phyloP scores from a whole-genome alignment of 2,329 filamentous ascomycete species.

The Xylaria polymorpha region DNA sequence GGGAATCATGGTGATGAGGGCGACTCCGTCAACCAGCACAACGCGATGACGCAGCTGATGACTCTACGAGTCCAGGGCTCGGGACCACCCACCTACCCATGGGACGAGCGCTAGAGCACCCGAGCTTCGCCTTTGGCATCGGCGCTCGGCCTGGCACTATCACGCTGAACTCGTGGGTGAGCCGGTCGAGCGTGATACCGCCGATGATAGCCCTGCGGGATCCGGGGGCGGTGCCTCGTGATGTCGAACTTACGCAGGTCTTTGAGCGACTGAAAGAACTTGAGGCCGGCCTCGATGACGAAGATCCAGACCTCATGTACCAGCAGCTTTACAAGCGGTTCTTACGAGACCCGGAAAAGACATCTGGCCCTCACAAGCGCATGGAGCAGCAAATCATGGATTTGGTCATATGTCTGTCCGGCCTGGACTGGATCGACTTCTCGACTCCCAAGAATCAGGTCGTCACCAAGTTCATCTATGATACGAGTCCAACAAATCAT shows the following conservation, averaged over 20 bases:
- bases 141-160: conserved; percentile 75
- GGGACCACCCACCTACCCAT: conserved; percentile 61
- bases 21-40: conserved; percentile 63
- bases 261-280: conserved; percentile 70
- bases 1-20: conserved; percentile 56
- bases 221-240: conserved; percentile 68
- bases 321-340: conserved; percentile 72
- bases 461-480: conserved; percentile 77
- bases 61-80: conserved; percentile 62
- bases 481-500: conserved; percentile 66
- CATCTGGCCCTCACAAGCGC: conserved; percentile 68
- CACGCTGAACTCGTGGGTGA: conserved; percentile 76
- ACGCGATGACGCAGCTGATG: conserved; percentile 69
- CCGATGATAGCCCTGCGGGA: conserved; percentile 69
- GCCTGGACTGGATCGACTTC: conserved; percentile 80
- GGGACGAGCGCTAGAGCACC: conserved; percentile 80
- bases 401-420: conserved; percentile 74
- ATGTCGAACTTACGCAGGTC: conserved; percentile 68
- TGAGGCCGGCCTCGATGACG: conserved; percentile 61
- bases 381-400: conserved; percentile 79
- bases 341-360: conserved; percentile 74
- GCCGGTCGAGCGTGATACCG: conserved; percentile 66
- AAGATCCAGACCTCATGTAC: conserved; percentile 67
- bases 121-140: conserved; percentile 75
- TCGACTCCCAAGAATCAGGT: conserved; percentile 77